A percentile compares a stretch with the other conserved stretches of the same genome.
phyloP scores from a whole-genome alignment of 2,329 filamentous ascomycete genomes.

The Ophiostoma sp. region DNA sequence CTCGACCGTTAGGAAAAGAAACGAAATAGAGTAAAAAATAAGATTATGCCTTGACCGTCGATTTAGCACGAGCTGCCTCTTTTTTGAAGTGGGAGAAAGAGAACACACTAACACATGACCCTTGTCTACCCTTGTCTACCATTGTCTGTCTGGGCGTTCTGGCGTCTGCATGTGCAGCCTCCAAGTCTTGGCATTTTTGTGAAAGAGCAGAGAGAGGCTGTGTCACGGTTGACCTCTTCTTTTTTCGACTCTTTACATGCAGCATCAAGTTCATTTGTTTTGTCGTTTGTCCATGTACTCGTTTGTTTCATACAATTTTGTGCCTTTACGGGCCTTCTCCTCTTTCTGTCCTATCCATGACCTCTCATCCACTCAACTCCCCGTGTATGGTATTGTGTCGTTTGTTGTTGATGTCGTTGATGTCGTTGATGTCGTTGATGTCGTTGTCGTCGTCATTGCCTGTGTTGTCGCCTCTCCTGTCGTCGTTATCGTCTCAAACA shows the following conservation, averaged over 20 bases:
- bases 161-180: neutral
- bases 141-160: neutral
- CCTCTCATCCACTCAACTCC: neutral
- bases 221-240: neutral
- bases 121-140: neutral
- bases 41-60: neutral
- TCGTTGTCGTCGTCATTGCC: neutral
- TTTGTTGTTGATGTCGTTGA: neutral
- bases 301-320: neutral
- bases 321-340: neutral
- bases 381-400: neutral
- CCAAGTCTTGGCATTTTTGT: neutral
- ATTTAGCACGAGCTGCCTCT: neutral
- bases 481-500: neutral
- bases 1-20: neutral
- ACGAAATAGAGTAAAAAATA: neutral
- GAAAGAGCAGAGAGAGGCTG: neutral
- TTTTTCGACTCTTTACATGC: neutral
- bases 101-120: neutral
- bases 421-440: too few relatives aligned
- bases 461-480: neutral
- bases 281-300: neutral
- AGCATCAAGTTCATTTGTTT: neutral
- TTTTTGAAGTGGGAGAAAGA: neutral
- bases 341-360: neutral